These are phyloP conservation scores for Mortierella sp. DNA, from an alignment of 371 early-diverging fungal species.

Conservation along the genomic window DNA sequence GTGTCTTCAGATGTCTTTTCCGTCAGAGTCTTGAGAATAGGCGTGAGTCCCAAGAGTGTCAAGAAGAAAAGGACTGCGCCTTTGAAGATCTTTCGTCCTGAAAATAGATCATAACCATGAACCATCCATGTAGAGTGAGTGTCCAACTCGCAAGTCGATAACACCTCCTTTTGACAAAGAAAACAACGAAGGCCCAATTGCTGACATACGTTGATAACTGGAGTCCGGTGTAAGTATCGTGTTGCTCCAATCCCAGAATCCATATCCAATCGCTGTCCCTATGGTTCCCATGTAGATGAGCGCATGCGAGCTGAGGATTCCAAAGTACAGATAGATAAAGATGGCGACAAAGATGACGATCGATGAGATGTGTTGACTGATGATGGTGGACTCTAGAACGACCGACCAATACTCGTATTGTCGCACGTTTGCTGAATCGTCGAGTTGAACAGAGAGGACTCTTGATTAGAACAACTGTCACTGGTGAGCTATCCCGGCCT, in stretches of 20 bases:
- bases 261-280: slow-evolving; percentile 70
- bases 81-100: slow-evolving; percentile 73
- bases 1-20: slow-evolving; percentile 91
- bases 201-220: slow-evolving; percentile 62
- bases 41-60: slow-evolving; percentile 88
- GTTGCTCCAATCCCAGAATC: slow-evolving; percentile 74
- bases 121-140: too few relatives aligned
- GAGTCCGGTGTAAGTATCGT: slow-evolving; percentile 59
- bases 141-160: too few relatives aligned
- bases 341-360: slow-evolving; percentile 87
- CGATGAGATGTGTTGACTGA: slow-evolving; percentile 87
- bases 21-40: slow-evolving; percentile 93
- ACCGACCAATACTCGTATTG: slow-evolving; percentile 80
- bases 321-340: slow-evolving; percentile 80
- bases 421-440: slow-evolving; percentile 68
- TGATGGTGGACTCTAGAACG: slow-evolving; percentile 77
- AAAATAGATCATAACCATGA: neutral
- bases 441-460: too few relatives aligned
- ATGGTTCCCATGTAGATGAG: slow-evolving; percentile 70
- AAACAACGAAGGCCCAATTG: neutral
- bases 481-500: too few relatives aligned
- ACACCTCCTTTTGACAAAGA: neutral
- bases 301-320: slow-evolving; percentile 63
- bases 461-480: too few relatives aligned
- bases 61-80: slow-evolving; percentile 81